Evolutionary conservation across 768 basidiomycete genomes (phyloP).

Genomic region (Sporobolomyces pararoseus): DNA sequence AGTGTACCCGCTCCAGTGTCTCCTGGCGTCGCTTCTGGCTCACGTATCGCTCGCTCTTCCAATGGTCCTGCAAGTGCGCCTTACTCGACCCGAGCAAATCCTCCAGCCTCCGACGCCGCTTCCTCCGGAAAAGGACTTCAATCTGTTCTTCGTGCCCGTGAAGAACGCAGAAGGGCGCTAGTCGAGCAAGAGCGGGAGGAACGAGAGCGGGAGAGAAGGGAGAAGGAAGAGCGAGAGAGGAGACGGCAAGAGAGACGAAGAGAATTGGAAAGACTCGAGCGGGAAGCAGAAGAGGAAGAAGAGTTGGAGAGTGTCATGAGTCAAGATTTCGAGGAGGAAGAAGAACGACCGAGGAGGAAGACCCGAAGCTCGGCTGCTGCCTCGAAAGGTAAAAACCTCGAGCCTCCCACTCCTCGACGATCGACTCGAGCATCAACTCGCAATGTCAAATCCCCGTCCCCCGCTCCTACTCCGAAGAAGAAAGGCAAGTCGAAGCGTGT

Average conservation of each 20-base stretch:
- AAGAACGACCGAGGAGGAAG: conserved; percentile 10
- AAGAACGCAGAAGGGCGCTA: conserved; percentile 28
- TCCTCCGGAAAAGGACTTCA: conserved; percentile 28
- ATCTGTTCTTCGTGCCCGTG: conserved; percentile 30
- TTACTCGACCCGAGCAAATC: not conserved
- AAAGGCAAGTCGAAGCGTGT: conserved; percentile 2
- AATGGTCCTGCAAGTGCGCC: not conserved
- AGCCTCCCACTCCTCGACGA: conserved; percentile 24
- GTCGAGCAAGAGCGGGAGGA: conserved; percentile 34
- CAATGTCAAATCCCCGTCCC: conserved; percentile 26
- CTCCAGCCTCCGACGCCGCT: not conserved
- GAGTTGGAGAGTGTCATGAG: not conserved
- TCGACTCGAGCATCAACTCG: conserved; percentile 27
- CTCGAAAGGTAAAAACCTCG: conserved; percentile 20
- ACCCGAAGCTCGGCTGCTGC: not conserved
- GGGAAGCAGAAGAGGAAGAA: conserved; percentile 4
- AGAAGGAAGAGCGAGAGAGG: conserved; percentile 24
- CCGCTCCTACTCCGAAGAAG: conserved; percentile 19
- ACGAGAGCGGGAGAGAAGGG: conserved; percentile 23
- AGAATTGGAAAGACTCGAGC: conserved; percentile 12
- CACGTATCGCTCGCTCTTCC: conserved; percentile 16
- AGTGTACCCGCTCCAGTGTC: conserved; percentile 15
- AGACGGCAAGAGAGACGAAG: conserved; percentile 7
- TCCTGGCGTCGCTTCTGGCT: not conserved
- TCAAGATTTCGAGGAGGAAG: conserved; percentile 3